These are phyloP conservation scores for Chalaropsis ovoidea DNA, from an alignment of 2,329 filamentous ascomycete genomes.

Conservation along the genomic window DNA sequence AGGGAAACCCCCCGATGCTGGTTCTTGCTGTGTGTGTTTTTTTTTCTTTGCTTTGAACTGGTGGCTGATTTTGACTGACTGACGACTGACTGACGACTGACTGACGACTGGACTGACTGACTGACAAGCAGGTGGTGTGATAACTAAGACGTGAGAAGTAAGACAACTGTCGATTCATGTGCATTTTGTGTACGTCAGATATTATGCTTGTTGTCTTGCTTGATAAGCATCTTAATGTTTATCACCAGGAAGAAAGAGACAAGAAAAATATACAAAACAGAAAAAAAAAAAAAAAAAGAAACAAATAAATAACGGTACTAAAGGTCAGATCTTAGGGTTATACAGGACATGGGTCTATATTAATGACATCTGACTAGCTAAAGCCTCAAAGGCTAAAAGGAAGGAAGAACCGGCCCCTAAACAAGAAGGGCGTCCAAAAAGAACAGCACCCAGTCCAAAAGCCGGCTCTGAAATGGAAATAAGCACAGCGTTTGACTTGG, in stretches of 20 bases:
- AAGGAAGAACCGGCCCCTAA: background rate
- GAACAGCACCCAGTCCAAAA: background rate
- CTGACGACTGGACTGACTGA: background rate
- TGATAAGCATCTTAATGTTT: conserved; percentile 8
- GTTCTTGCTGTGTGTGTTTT: background rate
- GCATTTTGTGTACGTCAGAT: background rate
- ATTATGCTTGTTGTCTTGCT: background rate
- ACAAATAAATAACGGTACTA: background rate
- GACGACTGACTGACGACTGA: too few species aligned
- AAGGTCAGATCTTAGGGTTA: conserved; percentile 10
- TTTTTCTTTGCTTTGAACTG: background rate
- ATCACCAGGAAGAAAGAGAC: background rate
- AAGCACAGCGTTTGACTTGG: conserved; percentile 8
- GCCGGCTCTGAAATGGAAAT: background rate
- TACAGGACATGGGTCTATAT: conserved; percentile 10
- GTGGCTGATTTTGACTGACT: background rate
- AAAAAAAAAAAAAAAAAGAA: background rate
- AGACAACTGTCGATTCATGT: background rate
- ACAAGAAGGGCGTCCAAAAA: background rate
- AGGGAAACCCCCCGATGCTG: background rate
- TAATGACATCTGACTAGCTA: background rate
- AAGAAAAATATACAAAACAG: background rate
- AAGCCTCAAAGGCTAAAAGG: background rate
- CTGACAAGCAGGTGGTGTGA: conserved; percentile 6
- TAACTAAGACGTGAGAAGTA: conserved; percentile 1